Base-by-base conservation (phyloP, 345 rosid genomes). In the Anastatica hierochuntica region DNA sequence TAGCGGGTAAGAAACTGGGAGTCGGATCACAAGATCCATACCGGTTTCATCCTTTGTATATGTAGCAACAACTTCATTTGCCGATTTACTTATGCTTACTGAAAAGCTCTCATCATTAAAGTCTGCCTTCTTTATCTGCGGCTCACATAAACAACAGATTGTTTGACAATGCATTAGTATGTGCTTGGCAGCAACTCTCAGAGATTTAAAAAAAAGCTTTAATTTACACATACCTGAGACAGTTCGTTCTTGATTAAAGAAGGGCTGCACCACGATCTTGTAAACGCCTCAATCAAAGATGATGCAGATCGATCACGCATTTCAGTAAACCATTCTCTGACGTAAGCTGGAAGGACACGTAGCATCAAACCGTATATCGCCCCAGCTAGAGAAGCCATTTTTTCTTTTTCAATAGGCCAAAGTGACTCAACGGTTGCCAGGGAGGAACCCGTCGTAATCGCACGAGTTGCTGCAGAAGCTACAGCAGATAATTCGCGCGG, bases 181-280 rank as follows among this genome's bases (percentile, higher is more conserved):
- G 37, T 53, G 17, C 19, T 40, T 44, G 46, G 8, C 14, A 56
- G 56, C 20, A 56, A 41, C 49, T 50, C 57, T 35, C 57, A 33
- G 14, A 40, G 45, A 40, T 11, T n/a, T n/a, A 13, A 34, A 35
- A 35, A 44, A 50, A 42, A 1, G 11, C 48, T 21, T 41, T 24
- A 12, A n/a, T n/a, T 12, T 24, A 26, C 40, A 63, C 80, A 39
- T 41, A 90, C 98, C 98, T 82, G 98, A 67, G 85, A 87, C 27
- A 90, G 71, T 73, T 90, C 96, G 38, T 81, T 79, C 45, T 69
- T 72, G 62, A 87, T 72, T 53, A 90, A 66, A 54, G 79, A 78
- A 62, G 96, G 95, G 67, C 98, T 90, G 74, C 98, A 90, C 95
- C 95, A 87, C 46, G 81, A 62, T 74, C 81, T 81, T 40, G 98